These are phyloP conservation scores for Aspergillus sp. DNA, from an alignment of 2,329 filamentous ascomycete species.

Conservation along the genomic window DNA sequence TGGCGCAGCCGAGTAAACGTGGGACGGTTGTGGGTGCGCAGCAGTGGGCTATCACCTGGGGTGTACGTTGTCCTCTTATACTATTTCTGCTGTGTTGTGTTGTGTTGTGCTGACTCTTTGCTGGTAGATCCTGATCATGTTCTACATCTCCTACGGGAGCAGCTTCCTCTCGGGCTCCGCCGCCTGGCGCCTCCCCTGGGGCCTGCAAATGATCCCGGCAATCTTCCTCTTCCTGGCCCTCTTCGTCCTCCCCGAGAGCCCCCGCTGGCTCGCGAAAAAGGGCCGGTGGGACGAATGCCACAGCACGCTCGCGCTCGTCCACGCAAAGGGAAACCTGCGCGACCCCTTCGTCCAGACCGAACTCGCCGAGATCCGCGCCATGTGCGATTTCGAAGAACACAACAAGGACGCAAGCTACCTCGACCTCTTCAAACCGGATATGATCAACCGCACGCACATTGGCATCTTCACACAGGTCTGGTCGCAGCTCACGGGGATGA, in stretches of 20 bases:
- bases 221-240: conserved; percentile 62
- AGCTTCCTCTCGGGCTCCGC: conserved; percentile 62
- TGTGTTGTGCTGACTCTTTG: background rate
- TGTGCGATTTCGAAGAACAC: conserved; percentile 72
- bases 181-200: conserved; percentile 69
- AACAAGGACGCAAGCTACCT: conserved; percentile 72
- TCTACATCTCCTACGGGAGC: conserved; percentile 66
- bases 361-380: conserved; percentile 72
- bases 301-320: conserved; percentile 59
- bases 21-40: conserved; percentile 72
- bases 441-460: conserved; percentile 74
- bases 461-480: conserved; percentile 76
- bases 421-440: conserved; percentile 73
- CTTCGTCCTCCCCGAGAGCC: conserved; percentile 59
- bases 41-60: conserved; percentile 77
- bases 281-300: conserved; percentile 62
- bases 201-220: conserved; percentile 65
- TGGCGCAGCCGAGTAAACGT: conserved; percentile 61
- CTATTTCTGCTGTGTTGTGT: background rate
- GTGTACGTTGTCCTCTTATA: conserved; percentile 27
- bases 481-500: conserved; percentile 78
- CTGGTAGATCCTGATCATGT: conserved; percentile 66
- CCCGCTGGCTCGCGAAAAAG: conserved; percentile 66
- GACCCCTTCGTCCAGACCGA: conserved; percentile 70
- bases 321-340: conserved; percentile 67